phyloP scores from a whole-genome alignment of 441 rosid genomes.

The Metrosideros polymorpha region DNA sequence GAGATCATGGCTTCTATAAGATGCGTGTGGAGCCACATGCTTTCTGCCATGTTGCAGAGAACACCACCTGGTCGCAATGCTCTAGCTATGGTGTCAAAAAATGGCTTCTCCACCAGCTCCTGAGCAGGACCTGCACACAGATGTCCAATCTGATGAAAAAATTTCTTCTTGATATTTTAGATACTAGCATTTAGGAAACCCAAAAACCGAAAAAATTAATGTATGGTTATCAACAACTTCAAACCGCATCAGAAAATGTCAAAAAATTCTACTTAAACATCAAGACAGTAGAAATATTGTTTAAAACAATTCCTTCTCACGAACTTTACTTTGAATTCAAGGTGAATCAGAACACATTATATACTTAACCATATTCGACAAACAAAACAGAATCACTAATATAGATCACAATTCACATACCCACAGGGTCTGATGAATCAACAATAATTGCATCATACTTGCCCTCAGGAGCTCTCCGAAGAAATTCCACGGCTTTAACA shows the following conservation, averaged over 20 bases:
- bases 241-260: not conserved
- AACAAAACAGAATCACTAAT: not conserved
- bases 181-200: not conserved
- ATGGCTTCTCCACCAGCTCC: constrained; percentile 94
- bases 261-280: not conserved
- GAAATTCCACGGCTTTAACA: constrained; percentile 75
- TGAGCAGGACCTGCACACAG: constrained; percentile 71
- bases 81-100: constrained; percentile 69
- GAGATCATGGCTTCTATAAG: constrained; percentile 82
- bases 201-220: not conserved
- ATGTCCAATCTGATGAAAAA: not conserved
- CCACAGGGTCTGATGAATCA: constrained; percentile 96
- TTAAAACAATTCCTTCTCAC: not conserved
- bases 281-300: not conserved
- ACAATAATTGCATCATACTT: constrained; percentile 89
- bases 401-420: constrained; percentile 33
- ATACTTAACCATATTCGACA: not conserved
- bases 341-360: not conserved
- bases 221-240: not conserved
- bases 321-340: not conserved
- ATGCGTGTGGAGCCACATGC: constrained; percentile 99
- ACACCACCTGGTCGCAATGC: constrained; percentile 94
- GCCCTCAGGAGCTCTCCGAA: constrained; percentile 52
- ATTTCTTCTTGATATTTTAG: not conserved
- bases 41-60: constrained; percentile 97